Evolutionary conservation across 805 yeast genomes (phyloP).

Genomic region (Wickerhamomyces strasburgensis): DNA sequence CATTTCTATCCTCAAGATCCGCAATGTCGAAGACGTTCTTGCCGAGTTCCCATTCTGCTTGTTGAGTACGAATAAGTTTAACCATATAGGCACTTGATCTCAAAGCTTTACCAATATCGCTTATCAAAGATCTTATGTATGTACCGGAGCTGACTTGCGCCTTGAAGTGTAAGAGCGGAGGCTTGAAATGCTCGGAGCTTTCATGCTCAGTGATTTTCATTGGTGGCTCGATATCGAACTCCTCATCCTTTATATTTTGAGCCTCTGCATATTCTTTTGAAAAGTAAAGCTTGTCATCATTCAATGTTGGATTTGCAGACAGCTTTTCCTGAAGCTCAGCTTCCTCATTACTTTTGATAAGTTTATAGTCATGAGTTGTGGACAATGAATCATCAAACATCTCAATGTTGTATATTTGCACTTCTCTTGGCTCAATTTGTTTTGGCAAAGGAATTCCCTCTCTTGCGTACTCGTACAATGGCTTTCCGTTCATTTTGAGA

Average conservation of each 20-base stretch:
- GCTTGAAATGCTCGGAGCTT: constrained; percentile 38
- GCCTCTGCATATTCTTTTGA: constrained; percentile 50
- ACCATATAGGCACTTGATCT: constrained; percentile 87
- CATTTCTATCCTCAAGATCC: constrained; percentile 59
- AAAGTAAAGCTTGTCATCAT: constrained; percentile 57
- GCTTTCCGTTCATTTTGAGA: constrained; percentile 88
- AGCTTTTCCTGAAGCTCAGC: constrained; percentile 35
- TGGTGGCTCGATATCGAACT: constrained; percentile 35
- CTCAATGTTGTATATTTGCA: constrained; percentile 50
- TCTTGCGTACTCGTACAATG: constrained; percentile 91
- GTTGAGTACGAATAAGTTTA: constrained; percentile 63
- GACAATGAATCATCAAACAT: constrained; percentile 50
- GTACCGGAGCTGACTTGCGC: constrained; percentile 92
- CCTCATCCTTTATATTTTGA: constrained; percentile 36
- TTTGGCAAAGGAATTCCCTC: constrained; percentile 80
- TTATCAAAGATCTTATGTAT: constrained; percentile 81
- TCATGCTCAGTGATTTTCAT: constrained; percentile 29
- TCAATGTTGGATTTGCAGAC: constrained; percentile 39
- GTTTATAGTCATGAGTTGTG: constrained; percentile 50
- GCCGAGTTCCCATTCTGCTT: constrained; percentile 80
- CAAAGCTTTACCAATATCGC: constrained; percentile 82
- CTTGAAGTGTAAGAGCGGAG: constrained; percentile 68
- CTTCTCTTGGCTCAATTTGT: constrained; percentile 73
- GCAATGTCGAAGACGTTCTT: constrained; percentile 61
- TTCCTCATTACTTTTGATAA: constrained; percentile 42